A percentile compares a stretch with the other conserved stretches of the same genome.
Conservation (phyloP, 169 alveolate genomes). For the Cryptosporidium baileyi region DNA sequence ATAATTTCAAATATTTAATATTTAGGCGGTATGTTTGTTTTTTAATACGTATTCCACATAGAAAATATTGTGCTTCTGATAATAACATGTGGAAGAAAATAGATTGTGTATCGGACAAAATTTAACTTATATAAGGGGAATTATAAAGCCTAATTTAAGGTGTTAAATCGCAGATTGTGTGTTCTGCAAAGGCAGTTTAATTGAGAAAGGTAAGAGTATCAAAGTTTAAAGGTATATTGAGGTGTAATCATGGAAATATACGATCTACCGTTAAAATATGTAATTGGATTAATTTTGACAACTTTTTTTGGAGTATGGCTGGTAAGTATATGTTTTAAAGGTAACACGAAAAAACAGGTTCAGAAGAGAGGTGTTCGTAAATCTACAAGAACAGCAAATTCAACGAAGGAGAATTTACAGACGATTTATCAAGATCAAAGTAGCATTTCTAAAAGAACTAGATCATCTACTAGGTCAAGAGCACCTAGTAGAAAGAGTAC, state of each 20-base stretch:
- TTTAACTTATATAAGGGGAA: background rate
- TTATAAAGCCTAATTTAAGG: constrained; percentile 3
- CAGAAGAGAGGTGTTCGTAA: constrained; percentile 31
- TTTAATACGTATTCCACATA: constrained; percentile 63
- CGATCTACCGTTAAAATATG: constrained; percentile 36
- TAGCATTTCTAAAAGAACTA: constrained; percentile 3
- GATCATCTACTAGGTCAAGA: constrained; percentile 21
- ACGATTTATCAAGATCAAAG: background rate
- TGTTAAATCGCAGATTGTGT: constrained; percentile 58
- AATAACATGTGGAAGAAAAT: constrained; percentile 57
- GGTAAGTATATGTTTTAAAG: constrained; percentile 4
- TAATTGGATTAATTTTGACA: constrained; percentile 19
- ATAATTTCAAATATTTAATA: background rate
- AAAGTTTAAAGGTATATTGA: background rate
- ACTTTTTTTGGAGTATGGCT: constrained; percentile 37
- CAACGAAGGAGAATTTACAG: background rate
- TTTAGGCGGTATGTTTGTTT: constrained; percentile 33
- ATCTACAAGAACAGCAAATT: background rate
- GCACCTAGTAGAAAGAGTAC: constrained; percentile 49
- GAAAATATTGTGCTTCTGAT: background rate
- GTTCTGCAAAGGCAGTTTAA: background rate
- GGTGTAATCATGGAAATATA: constrained; percentile 3
- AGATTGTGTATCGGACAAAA: constrained; percentile 13
- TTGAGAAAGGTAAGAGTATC: background rate
- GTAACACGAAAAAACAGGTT: constrained; percentile 24